Evolutionary conservation across 257 asterid genomes (phyloP).

Genomic region (Solanum verrucosum): DNA sequence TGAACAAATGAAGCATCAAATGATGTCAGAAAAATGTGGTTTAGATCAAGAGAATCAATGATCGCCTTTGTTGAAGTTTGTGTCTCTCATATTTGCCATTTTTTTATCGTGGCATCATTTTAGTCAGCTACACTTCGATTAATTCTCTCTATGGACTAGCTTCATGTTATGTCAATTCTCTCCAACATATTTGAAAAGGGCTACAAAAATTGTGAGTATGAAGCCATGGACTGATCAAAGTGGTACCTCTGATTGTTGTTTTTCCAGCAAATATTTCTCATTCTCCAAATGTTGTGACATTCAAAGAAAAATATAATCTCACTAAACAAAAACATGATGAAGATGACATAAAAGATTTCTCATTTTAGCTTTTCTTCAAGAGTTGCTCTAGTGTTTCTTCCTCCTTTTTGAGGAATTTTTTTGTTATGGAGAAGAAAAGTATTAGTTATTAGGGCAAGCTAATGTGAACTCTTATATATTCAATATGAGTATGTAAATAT

Average conservation of each 20-base stretch:
- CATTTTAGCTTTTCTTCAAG: neutral
- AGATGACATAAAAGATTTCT: neutral
- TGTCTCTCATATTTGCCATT: neutral
- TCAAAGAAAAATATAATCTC: slow-evolving; percentile 21
- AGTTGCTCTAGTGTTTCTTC: neutral
- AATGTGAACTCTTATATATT: neutral
- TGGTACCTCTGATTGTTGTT: slow-evolving; percentile 30
- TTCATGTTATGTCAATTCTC: neutral
- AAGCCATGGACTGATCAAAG: slow-evolving; percentile 18
- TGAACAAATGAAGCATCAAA: neutral
- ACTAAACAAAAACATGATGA: slow-evolving; percentile 14
- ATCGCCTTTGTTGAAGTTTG: neutral
- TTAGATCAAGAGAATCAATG: neutral
- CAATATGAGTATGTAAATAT: neutral
- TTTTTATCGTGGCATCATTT: neutral
- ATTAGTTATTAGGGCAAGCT: neutral
- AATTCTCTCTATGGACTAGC: neutral
- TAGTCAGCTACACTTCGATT: neutral
- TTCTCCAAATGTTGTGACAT: slow-evolving; percentile 38
- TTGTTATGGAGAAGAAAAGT: neutral
- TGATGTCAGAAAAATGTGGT: neutral
- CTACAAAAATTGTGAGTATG: slow-evolving; percentile 8
- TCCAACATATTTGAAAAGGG: slow-evolving; percentile 8
- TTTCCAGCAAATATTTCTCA: slow-evolving; percentile 23
- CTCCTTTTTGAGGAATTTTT: neutral